phyloP scores from a whole-genome alignment of 306 rosid genomes.

The Cucurbita argyrosperma region DNA sequence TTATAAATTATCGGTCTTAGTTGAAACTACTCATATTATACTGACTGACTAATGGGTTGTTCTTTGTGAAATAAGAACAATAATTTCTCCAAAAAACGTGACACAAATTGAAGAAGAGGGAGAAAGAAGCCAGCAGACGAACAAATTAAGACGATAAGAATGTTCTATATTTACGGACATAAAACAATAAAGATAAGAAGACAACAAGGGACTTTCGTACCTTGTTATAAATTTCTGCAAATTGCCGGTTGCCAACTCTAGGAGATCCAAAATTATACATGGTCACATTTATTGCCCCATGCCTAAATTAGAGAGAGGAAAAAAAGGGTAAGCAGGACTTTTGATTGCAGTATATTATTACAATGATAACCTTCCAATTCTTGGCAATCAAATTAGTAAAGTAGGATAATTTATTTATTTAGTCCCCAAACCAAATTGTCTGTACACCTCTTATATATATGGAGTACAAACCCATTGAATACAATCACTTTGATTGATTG shows the following conservation, averaged over 20 bases:
- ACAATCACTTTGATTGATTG: too few relatives aligned
- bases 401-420: background rate
- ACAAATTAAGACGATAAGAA: background rate
- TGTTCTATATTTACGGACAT: background rate
- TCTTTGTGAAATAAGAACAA: too few relatives aligned
- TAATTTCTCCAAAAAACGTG: too few relatives aligned
- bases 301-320: slow-evolving; percentile 25
- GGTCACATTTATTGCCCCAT: slow-evolving; percentile 51
- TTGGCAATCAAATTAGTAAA: background rate
- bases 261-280: slow-evolving; percentile 99
- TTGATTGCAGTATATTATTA: background rate
- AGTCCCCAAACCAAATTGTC: background rate
- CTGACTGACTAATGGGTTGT: background rate
- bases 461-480: too few relatives aligned
- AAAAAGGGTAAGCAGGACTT: slow-evolving; percentile 3
- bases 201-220: slow-evolving; percentile 20
- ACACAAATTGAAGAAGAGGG: background rate
- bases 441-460: background rate
- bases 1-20: too few relatives aligned
- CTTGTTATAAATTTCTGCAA: slow-evolving; percentile 81
- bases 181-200: too few relatives aligned
- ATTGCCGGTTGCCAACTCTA: slow-evolving; percentile 85
- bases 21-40: too few relatives aligned
- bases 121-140: background rate
- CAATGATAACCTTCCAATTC: background rate